Percentiles rank a stretch among this genome's conserved stretches.
Evolutionary conservation across 805 yeast species (phyloP).

Genomic region (Candida anglica): DNA sequence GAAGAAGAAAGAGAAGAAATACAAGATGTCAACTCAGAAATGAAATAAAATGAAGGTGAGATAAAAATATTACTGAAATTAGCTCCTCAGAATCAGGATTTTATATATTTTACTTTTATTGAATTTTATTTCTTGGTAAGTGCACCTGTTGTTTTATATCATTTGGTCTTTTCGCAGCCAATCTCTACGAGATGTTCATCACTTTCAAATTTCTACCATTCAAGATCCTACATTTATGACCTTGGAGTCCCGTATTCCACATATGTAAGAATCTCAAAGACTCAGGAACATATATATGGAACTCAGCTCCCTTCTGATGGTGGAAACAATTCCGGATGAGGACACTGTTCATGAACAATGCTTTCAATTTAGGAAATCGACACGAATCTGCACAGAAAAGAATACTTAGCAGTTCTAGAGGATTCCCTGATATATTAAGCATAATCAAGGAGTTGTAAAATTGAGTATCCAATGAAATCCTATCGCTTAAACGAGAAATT

Average conservation of each 20-base stretch:
- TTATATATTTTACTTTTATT: too few species aligned
- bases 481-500: background rate
- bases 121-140: too few species aligned
- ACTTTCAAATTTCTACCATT: background rate
- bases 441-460: background rate
- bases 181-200: constrained; percentile 1
- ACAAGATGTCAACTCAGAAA: background rate
- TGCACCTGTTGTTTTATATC: too few species aligned
- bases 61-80: too few species aligned
- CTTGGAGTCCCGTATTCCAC: background rate
- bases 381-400: too few species aligned
- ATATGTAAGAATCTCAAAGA: background rate
- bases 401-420: background rate
- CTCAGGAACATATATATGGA: background rate
- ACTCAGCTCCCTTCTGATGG: background rate
- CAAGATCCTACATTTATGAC: background rate
- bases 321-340: too few species aligned
- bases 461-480: too few species aligned
- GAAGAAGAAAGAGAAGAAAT: background rate
- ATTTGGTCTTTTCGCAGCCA: too few species aligned
- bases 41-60: background rate
- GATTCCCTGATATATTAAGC: constrained; percentile 1
- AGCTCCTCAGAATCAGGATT: too few species aligned
- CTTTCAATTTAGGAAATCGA: constrained; percentile 1
- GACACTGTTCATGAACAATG: background rate